Base-by-base conservation (phyloP, 352 stramenopile genomes). In the Globisporangium echinulatum region DNA sequence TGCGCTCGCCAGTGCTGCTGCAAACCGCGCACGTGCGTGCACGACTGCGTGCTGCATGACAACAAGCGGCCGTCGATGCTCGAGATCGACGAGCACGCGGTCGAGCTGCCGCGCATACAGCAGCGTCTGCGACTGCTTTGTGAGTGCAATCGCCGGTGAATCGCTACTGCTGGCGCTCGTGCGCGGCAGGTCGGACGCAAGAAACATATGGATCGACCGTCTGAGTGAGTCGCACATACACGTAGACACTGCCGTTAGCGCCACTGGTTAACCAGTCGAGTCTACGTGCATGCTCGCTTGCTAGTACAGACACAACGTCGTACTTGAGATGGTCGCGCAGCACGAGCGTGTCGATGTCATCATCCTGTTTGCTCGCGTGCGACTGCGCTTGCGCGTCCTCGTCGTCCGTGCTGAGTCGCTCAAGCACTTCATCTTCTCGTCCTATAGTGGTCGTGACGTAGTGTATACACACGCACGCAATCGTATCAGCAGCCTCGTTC, bases 91-190 rank as follows among this genome's bases (percentile, higher is more conserved):
- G 33, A 78, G 57, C 2, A 78, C 38, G 3, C 59, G 57, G 49
- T 81, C 68, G 67, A 81, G 77, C 64, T 81, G 72, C 51, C 78
- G 70, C 0, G 70, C 72, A 61, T 76, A 77, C 19, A 78, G 48
- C 0, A 81, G 46, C 33, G 75, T 52, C 11, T 69, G 62, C 0
- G 71, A 70, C 1, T 59, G 53, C 55, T 64, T 71, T 2, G 67
- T 64, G 5, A 51, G 49, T 47, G n/a, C 36, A 42, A 17, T 61
- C 36, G 47, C 19, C 1, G 50, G 17, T 14, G 49, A 0, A 52
- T 62, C 19, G 37, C 25, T 33, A 54, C 17, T 38, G 7, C 25
- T 44, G 13, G 8, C n/a, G 38, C 7, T 25, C 43, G 38, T 13
- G 11, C 46, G 46, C 4, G 46, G 5, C 7, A 51, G 14, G 50